Conservation (phyloP, 192 early-diverging fungal genomes). For the Coemansia sp. region DNA sequence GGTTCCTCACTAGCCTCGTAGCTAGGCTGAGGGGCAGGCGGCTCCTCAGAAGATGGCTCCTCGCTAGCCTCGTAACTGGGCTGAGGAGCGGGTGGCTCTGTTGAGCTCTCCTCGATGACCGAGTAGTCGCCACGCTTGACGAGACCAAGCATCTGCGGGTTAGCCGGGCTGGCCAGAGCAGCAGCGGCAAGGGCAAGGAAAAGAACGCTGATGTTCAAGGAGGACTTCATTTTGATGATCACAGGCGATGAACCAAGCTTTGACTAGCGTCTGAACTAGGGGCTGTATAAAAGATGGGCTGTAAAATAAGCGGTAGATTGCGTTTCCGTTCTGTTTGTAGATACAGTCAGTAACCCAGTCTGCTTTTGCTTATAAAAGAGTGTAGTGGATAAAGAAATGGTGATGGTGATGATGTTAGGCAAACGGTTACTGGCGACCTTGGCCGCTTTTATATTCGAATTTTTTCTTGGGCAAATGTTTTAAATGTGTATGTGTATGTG, state of each 20-base stretch:
- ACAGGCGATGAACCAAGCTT: too few relatives aligned
- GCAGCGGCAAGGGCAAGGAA: slow-evolving; percentile 38
- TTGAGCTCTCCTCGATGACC: slow-evolving; percentile 12
- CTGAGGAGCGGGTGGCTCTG: slow-evolving; percentile 12
- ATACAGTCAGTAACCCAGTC: neutral
- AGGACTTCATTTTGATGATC: slow-evolving; percentile 20
- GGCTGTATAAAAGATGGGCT: too few relatives aligned
- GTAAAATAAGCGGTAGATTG: neutral
- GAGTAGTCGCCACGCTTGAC: slow-evolving; percentile 31
- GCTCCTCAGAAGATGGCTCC: slow-evolving; percentile 21
- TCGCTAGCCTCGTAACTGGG: slow-evolving; percentile 18
- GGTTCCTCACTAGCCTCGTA: slow-evolving; percentile 17
- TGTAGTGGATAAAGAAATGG: neutral
- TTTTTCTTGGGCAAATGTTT: too few relatives aligned
- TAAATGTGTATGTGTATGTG: too few relatives aligned
- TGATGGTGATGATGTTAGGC: neutral
- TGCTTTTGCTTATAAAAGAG: neutral
- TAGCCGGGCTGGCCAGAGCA: slow-evolving; percentile 23
- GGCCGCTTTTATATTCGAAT: neutral
- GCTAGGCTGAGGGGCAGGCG: neutral
- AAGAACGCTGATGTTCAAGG: slow-evolving; percentile 34
- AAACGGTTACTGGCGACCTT: neutral
- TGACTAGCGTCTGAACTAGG: too few relatives aligned
- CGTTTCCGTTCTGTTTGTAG: neutral
- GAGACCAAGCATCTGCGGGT: slow-evolving; percentile 12